These are phyloP conservation scores for Trichoderma hamatum DNA, from an alignment of 2,329 filamentous ascomycete genomes.

Conservation along the genomic window DNA sequence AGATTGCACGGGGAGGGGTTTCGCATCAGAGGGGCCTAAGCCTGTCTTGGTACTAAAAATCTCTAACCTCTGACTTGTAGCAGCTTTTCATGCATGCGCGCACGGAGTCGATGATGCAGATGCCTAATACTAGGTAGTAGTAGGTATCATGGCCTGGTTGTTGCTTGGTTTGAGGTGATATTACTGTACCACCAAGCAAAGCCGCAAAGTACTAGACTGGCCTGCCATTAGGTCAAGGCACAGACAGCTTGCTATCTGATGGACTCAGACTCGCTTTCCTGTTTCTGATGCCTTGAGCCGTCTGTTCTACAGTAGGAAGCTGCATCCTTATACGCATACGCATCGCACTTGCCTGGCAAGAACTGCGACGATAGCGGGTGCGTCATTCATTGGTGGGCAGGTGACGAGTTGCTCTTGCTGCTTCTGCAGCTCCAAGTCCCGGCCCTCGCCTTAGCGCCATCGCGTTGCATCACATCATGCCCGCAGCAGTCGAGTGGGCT, in stretches of 20 bases:
- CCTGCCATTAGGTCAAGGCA: no score
- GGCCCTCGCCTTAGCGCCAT: constrained; percentile 12
- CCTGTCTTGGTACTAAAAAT: constrained; percentile 7
- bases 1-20: constrained; percentile 2
- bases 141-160: not conserved
- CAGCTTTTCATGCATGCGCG: constrained; percentile 3
- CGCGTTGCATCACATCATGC: constrained; percentile 18
- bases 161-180: no score
- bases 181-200: not conserved
- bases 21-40: constrained; percentile 2
- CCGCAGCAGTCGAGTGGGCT: not conserved
- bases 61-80: not conserved
- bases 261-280: not conserved
- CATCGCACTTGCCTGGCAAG: not conserved
- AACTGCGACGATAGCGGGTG: not conserved
- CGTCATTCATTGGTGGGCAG: constrained; percentile 22
- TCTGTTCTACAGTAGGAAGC: not conserved
- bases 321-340: not conserved
- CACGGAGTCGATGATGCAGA: not conserved
- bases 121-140: not conserved
- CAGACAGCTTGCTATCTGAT: not conserved
- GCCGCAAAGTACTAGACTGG: no score
- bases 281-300: not conserved
- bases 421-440: not conserved
- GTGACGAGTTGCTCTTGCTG: constrained; percentile 13